Conservation (phyloP, 345 rosid species). For the Boechera divaricarpa region DNA sequence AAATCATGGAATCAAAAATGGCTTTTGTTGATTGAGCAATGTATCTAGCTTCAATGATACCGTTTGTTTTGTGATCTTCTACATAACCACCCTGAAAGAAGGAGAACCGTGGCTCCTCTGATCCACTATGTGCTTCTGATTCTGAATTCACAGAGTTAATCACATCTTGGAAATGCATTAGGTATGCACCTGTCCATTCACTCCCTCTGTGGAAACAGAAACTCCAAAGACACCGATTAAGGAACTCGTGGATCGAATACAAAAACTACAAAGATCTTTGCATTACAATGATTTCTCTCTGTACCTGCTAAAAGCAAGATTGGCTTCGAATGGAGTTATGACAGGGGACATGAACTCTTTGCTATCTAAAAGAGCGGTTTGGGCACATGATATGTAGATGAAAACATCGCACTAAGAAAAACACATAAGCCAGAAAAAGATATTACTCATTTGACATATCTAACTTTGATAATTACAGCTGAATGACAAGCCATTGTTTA, state of each 20-base stretch:
- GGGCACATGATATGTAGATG: conserved; percentile 84
- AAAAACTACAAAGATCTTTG: conserved; percentile 1
- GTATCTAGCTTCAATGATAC: conserved; percentile 24
- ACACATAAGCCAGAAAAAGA: neutral
- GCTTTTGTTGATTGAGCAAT: neutral
- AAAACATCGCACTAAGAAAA: conserved; percentile 79
- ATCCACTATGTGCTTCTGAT: conserved; percentile 31
- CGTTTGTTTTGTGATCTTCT: conserved; percentile 44
- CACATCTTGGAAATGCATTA: conserved; percentile 79
- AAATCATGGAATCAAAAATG: neutral
- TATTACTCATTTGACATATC: conserved; percentile 12
- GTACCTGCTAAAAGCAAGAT: conserved; percentile 88
- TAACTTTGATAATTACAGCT: neutral
- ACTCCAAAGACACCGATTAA: conserved; percentile 6
- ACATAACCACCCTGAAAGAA: conserved; percentile 82
- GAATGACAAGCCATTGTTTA: neutral
- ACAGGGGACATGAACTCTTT: conserved; percentile 92
- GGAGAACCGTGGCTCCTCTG: conserved; percentile 89
- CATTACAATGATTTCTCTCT: neutral
- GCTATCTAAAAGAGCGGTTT: conserved; percentile 92
- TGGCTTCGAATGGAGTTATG: conserved; percentile 92
- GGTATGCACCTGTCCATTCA: conserved; percentile 88
- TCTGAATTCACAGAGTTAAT: conserved; percentile 50
- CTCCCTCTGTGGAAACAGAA: conserved; percentile 65
- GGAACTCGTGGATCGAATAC: conserved; percentile 8